Conservation (phyloP, 805 yeast species). For the Lipomyces sp. region DNA sequence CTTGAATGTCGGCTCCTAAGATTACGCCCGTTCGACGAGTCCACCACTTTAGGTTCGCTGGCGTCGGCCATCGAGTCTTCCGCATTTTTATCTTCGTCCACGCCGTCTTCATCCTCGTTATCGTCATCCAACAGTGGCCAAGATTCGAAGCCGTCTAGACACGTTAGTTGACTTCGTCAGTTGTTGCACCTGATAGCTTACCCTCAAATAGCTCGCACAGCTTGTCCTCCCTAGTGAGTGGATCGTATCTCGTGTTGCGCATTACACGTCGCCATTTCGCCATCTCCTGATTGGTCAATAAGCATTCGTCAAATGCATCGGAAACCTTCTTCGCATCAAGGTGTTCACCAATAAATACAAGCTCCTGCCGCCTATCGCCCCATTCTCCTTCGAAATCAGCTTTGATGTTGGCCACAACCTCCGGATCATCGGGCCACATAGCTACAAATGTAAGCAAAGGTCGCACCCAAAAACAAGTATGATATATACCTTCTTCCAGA, state of each 20-base stretch:
- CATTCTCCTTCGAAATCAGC: slow-evolving; percentile 49
- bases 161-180: neutral
- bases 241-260: slow-evolving; percentile 11
- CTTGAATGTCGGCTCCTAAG: too few relatives aligned
- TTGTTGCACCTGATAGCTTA: neutral
- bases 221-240: slow-evolving; percentile 44
- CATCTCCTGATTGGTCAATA: slow-evolving; percentile 50
- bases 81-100: slow-evolving; percentile 9
- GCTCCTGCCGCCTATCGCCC: slow-evolving; percentile 54
- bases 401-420: slow-evolving; percentile 45
- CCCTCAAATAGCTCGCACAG: slow-evolving; percentile 41
- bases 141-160: slow-evolving; percentile 52
- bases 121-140: slow-evolving; percentile 44
- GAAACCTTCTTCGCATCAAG: slow-evolving; percentile 45
- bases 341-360: slow-evolving; percentile 53
- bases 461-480: neutral
- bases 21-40: neutral
- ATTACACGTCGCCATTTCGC: slow-evolving; percentile 43
- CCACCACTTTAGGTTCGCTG: neutral
- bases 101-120: slow-evolving; percentile 18
- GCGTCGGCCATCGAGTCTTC: slow-evolving; percentile 25
- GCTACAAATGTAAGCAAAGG: slow-evolving; percentile 38
- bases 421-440: slow-evolving; percentile 46
- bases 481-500: neutral
- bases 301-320: slow-evolving; percentile 48